Percentiles rank a stretch among this genome's conserved stretches.
Evolutionary conservation across 805 yeast species (phyloP).

Genomic region (Myxozyma kluyveri): DNA sequence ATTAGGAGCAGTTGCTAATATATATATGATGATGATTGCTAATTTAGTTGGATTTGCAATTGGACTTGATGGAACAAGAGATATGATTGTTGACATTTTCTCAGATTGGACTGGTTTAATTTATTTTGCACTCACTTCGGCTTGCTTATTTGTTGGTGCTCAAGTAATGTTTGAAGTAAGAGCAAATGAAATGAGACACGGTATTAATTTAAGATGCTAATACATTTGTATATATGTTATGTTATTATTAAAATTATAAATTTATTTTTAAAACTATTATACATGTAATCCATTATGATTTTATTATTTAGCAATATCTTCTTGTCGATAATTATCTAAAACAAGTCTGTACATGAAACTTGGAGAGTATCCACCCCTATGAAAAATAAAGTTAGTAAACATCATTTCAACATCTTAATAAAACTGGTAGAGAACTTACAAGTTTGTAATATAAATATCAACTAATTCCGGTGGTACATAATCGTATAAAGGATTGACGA

Average conservation of each 20-base stretch:
- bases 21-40: conserved; percentile 98
- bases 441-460: conserved; percentile 89
- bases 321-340: conserved; percentile 85
- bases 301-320: too few relatives aligned
- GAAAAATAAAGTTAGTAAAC: conserved; percentile 21
- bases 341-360: conserved; percentile 93
- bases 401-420: background rate
- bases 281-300: too few relatives aligned
- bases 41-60: conserved; percentile 92
- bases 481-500: conserved; percentile 84
- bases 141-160: conserved; percentile 72
- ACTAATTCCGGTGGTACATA: conserved; percentile 91
- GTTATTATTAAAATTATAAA: too few relatives aligned
- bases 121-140: conserved; percentile 59
- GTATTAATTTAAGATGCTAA: conserved; percentile 76
- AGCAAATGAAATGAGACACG: conserved; percentile 78
- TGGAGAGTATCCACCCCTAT: conserved; percentile 87
- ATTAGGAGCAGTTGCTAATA: conserved; percentile 79
- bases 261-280: too few relatives aligned
- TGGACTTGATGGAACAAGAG: conserved; percentile 78
- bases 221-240: background rate
- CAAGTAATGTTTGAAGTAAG: conserved; percentile 95
- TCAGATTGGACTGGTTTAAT: conserved; percentile 59
- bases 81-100: conserved; percentile 66
- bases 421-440: conserved; percentile 40